These are phyloP conservation scores for Aureococcus anophagefferens DNA, from an alignment of 108 stramenopile species.

Conservation along the genomic window DNA sequence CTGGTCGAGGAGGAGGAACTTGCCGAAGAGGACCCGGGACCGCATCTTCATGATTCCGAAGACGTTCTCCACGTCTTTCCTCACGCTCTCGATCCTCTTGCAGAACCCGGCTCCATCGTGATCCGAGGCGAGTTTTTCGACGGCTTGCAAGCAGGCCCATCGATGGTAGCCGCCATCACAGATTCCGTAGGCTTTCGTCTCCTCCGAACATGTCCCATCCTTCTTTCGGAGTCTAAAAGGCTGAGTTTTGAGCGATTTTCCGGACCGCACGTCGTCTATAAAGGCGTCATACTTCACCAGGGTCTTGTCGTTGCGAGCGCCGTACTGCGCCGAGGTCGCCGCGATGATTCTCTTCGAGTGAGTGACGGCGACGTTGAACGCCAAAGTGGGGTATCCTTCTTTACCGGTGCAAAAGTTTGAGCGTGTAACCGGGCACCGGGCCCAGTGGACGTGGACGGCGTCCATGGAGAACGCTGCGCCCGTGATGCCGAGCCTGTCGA, in stretches of 20 bases:
- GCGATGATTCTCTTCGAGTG: slow-evolving; percentile 22
- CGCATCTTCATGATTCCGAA: too few relatives aligned
- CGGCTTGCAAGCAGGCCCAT: neutral
- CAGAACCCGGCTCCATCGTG: slow-evolving; percentile 4
- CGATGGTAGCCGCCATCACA: slow-evolving; percentile 16
- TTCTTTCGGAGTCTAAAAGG: too few relatives aligned
- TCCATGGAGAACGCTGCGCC: slow-evolving; percentile 6
- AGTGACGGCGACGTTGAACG: slow-evolving; percentile 5
- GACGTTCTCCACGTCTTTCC: slow-evolving; percentile 9
- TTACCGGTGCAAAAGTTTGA: neutral
- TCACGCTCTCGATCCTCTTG: slow-evolving; percentile 9
- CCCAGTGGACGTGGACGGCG: slow-evolving; percentile 11
- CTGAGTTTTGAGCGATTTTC: neutral
- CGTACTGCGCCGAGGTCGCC: slow-evolving; percentile 6
- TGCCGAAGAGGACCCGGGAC: too few relatives aligned
- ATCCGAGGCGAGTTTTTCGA: neutral
- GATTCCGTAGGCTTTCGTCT: slow-evolving; percentile 1
- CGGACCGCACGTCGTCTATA: slow-evolving; percentile 11
- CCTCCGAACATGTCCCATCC: slow-evolving; percentile 6
- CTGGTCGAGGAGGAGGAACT: too few relatives aligned
- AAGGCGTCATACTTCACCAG: slow-evolving; percentile 8
- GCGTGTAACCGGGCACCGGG: neutral
- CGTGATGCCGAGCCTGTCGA: slow-evolving; percentile 3
- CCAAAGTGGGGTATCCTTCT: slow-evolving; percentile 10
- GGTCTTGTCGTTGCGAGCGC: slow-evolving; percentile 17